A percentile compares a stretch with the other conserved stretches of the same genome.
Conservation (phyloP, 306 rosid species). For the Cucurbita pepo region DNA sequence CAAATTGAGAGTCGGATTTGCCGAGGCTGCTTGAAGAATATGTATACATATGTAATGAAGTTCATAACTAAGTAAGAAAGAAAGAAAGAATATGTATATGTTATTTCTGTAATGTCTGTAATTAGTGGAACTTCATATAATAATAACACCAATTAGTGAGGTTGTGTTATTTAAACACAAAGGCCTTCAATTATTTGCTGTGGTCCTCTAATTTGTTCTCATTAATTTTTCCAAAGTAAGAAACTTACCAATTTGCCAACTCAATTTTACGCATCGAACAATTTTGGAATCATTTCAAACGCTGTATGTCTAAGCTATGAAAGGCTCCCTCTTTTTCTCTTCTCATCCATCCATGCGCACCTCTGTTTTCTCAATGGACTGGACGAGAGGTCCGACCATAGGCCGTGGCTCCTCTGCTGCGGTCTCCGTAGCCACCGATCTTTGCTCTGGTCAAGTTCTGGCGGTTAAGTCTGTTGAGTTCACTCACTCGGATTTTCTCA, state of each 20-base stretch:
- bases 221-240: not conserved
- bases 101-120: not conserved
- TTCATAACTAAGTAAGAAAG: not conserved
- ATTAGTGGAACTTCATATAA: not conserved
- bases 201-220: not conserved
- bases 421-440: conserved; percentile 30
- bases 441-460: conserved; percentile 16
- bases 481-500: conserved; percentile 28
- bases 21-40: conserved; percentile 52
- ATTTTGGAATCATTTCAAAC: not conserved
- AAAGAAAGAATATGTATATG: not conserved
- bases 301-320: not conserved
- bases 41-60: not conserved
- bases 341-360: not conserved
- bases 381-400: conserved; percentile 48
- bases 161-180: too few species aligned
- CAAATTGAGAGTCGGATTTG: conserved; percentile 62
- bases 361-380: conserved; percentile 26
- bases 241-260: not conserved
- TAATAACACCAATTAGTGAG: too few species aligned
- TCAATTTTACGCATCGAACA: not conserved
- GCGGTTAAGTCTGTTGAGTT: conserved; percentile 59
- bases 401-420: conserved; percentile 81
- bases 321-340: not conserved
- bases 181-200: too few species aligned